These are phyloP conservation scores for Populus ilicifolia DNA, from an alignment of 345 rosid genomes.

Conservation along the genomic window DNA sequence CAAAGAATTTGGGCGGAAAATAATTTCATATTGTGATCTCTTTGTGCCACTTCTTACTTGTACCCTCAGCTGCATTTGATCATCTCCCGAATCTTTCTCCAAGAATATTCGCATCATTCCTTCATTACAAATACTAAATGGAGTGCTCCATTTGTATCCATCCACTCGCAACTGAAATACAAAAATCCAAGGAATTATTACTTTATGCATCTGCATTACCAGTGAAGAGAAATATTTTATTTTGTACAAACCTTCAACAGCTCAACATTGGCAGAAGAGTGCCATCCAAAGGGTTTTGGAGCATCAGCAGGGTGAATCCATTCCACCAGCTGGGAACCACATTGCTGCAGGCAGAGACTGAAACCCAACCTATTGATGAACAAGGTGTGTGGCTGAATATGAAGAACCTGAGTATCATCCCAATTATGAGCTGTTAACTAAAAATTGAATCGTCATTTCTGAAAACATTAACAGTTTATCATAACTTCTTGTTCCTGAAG, in stretches of 20 bases:
- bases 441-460: constrained; percentile 10
- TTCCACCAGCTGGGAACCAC: constrained; percentile 65
- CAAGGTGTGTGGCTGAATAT: constrained; percentile 83
- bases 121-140: constrained; percentile 74
- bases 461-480: constrained; percentile 3
- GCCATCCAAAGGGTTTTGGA: constrained; percentile 80
- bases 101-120: constrained; percentile 70
- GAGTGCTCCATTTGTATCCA: constrained; percentile 83
- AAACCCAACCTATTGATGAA: constrained; percentile 77
- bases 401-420: constrained; percentile 67
- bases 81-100: constrained; percentile 48
- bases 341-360: constrained; percentile 79
- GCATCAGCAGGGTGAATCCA: constrained; percentile 87
- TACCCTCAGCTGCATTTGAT: constrained; percentile 58
- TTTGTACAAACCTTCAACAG: constrained; percentile 59
- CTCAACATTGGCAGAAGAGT: constrained; percentile 60
- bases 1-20: constrained; percentile 73
- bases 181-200: constrained; percentile 13
- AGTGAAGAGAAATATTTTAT: not conserved
- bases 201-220: constrained; percentile 1
- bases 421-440: constrained; percentile 15
- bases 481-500: not conserved
- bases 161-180: constrained; percentile 60
- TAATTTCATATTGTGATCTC: constrained; percentile 81
- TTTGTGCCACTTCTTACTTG: constrained; percentile 90